Percentiles rank a stretch among this genome's conserved stretches.
phyloP scores from a whole-genome alignment of 2,329 filamentous ascomycete genomes.

The Ophiocordyceps camponoti-saundersi region DNA sequence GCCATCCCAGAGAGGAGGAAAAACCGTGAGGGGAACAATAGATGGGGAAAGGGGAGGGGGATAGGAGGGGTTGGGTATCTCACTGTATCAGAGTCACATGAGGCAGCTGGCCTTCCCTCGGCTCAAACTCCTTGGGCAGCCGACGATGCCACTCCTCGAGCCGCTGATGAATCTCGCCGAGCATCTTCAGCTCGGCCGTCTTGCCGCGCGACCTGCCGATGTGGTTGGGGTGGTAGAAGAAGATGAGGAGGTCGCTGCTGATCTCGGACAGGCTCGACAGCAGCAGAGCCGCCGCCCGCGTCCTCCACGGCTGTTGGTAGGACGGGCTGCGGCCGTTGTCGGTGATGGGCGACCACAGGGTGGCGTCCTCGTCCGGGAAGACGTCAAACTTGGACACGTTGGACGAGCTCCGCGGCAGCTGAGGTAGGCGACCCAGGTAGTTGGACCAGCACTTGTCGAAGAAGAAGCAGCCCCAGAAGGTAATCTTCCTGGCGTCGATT shows the following conservation, averaged over 20 bases:
- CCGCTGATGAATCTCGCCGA: conserved; percentile 79
- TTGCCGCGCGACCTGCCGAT: conserved; percentile 52
- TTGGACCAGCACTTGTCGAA: conserved; percentile 99
- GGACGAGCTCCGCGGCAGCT: conserved; percentile 62
- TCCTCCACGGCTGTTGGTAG: conserved; percentile 64
- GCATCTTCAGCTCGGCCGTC: conserved; percentile 72
- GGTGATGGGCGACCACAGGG: conserved; percentile 75
- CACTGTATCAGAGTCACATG: conserved; percentile 72
- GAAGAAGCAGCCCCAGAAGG: conserved; percentile 96
- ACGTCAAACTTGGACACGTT: conserved; percentile 83
- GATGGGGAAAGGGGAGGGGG: not conserved
- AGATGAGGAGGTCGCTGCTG: conserved; percentile 72
- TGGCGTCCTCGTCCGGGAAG: conserved; percentile 73
- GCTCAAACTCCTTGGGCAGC: conserved; percentile 72
- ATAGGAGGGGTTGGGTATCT: too few relatives aligned
- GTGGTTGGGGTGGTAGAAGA: conserved; percentile 75
- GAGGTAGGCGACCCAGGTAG: conserved; percentile 80
- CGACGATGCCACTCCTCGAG: conserved; percentile 80
- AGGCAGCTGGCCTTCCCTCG: conserved; percentile 75
- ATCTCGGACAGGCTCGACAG: conserved; percentile 80
- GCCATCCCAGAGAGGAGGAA: not conserved
- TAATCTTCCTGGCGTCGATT: conserved; percentile 75
- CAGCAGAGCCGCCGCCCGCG: conserved; percentile 65
- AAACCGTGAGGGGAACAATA: not conserved
- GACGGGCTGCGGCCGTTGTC: conserved; percentile 63